Percentiles rank a stretch among this genome's conserved stretches.
Evolutionary conservation across 2,329 filamentous ascomycete species (phyloP).

Genomic region (Scytalidium sp.): DNA sequence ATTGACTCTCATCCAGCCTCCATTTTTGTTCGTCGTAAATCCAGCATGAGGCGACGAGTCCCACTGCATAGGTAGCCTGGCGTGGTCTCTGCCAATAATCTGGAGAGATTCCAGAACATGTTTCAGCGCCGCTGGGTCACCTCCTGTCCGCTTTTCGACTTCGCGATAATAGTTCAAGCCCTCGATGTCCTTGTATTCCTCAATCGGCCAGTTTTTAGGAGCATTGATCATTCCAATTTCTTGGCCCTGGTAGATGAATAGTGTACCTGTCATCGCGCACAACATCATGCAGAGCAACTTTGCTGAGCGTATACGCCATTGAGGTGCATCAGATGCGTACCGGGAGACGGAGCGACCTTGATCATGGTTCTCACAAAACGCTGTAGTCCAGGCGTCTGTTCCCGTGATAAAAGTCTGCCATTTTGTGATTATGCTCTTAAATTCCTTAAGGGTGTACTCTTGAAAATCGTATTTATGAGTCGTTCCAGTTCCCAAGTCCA

Average conservation of each 20-base stretch:
- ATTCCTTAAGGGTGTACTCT: constrained; percentile 41
- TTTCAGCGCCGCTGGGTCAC: constrained; percentile 37
- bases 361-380: constrained; percentile 64
- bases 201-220: constrained; percentile 47
- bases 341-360: constrained; percentile 54
- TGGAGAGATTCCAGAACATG: constrained; percentile 51
- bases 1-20: constrained; percentile 60
- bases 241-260: constrained; percentile 59
- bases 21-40: constrained; percentile 50
- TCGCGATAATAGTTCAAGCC: constrained; percentile 47
- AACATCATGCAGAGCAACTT: constrained; percentile 53
- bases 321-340: constrained; percentile 31
- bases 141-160: constrained; percentile 30
- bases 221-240: constrained; percentile 59
- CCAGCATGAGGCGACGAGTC: constrained; percentile 52
- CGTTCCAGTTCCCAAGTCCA: constrained; percentile 55
- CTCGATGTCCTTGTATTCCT: constrained; percentile 48
- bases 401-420: constrained; percentile 51
- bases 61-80: constrained; percentile 70
- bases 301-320: constrained; percentile 26
- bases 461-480: constrained; percentile 49
- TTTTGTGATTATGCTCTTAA: constrained; percentile 45
- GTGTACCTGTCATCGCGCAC: constrained; percentile 48
- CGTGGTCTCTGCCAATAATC: constrained; percentile 61
- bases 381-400: constrained; percentile 55